Percentiles rank a stretch among this genome's conserved stretches.
phyloP scores from a whole-genome alignment of 257 asterid species.

The Rehmannia glutinosa region DNA sequence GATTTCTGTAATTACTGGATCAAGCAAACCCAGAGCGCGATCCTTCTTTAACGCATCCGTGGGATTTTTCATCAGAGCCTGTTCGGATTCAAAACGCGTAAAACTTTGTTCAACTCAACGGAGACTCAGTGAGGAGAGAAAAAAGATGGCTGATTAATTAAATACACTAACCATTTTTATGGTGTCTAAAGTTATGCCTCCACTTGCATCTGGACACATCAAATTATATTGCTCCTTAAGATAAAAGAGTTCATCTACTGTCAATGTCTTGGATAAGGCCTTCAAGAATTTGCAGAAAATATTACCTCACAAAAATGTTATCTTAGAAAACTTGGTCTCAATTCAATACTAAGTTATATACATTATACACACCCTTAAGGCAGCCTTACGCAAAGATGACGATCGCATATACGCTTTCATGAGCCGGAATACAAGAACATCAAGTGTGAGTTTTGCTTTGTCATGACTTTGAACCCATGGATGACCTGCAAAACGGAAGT shows the following conservation, averaged over 20 bases:
- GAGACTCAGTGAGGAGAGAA: too few species aligned
- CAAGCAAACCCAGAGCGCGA: conserved; percentile 40
- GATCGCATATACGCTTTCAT: conserved; percentile 67
- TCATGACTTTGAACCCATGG: conserved; percentile 53
- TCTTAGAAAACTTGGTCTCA: too few species aligned
- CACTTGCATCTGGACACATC: conserved; percentile 27
- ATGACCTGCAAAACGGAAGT: conserved; percentile 52
- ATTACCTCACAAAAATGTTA: background rate
- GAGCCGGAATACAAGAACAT: conserved; percentile 46
- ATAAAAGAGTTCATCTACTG: conserved; percentile 26
- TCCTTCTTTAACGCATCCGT: conserved; percentile 57
- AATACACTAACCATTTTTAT: conserved; percentile 23
- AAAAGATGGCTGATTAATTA: background rate
- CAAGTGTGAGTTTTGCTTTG: conserved; percentile 36
- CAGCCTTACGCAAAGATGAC: conserved; percentile 67
- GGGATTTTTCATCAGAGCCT: conserved; percentile 48
- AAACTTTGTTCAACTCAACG: too few species aligned
- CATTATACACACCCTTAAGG: conserved; percentile 61
- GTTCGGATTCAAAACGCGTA: conserved; percentile 12
- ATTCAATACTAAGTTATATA: background rate
- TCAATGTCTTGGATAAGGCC: conserved; percentile 35
- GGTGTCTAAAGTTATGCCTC: conserved; percentile 33
- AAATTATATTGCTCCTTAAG: conserved; percentile 28
- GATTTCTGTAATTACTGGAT: conserved; percentile 39
- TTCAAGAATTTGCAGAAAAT: background rate